A percentile compares a stretch with the other conserved stretches of the same genome.
These are phyloP conservation scores for Lactarius evosmus DNA, from an alignment of 768 basidiomycete genomes.

Conservation along the genomic window DNA sequence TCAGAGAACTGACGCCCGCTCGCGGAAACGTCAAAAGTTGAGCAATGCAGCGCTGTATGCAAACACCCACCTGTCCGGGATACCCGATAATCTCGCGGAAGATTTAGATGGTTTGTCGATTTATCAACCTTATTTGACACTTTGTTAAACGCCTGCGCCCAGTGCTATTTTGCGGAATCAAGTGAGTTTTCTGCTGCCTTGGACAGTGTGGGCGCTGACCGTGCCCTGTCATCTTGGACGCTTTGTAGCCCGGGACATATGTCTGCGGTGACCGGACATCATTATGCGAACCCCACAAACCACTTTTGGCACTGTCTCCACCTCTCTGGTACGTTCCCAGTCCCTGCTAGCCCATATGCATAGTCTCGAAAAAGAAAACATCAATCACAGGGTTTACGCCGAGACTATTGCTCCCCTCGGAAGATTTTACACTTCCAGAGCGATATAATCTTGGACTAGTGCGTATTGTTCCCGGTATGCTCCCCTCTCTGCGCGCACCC, in stretches of 20 bases:
- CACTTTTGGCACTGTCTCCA: conserved; percentile 79
- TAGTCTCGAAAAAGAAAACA: background rate
- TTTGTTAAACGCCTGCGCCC: background rate
- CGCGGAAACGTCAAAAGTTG: conserved; percentile 29
- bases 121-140: conserved; percentile 8
- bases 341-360: background rate
- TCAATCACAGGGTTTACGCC: conserved; percentile 54
- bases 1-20: background rate
- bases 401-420: conserved; percentile 47
- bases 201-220: background rate
- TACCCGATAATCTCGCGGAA: conserved; percentile 52
- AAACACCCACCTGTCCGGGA: conserved; percentile 48
- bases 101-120: conserved; percentile 56
- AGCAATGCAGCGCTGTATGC: conserved; percentile 50
- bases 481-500: too few species aligned
- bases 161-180: conserved; percentile 88
- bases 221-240: background rate
- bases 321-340: conserved; percentile 49
- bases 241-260: conserved; percentile 56
- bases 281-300: conserved; percentile 76
- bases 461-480: conserved; percentile 29
- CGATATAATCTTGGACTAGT: conserved; percentile 65
- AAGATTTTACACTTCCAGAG: conserved; percentile 60
- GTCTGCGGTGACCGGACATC: conserved; percentile 70
- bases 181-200: conserved; percentile 43